Conservation (phyloP, 1,139 yeast species). For the Candida labiduridarum region DNA sequence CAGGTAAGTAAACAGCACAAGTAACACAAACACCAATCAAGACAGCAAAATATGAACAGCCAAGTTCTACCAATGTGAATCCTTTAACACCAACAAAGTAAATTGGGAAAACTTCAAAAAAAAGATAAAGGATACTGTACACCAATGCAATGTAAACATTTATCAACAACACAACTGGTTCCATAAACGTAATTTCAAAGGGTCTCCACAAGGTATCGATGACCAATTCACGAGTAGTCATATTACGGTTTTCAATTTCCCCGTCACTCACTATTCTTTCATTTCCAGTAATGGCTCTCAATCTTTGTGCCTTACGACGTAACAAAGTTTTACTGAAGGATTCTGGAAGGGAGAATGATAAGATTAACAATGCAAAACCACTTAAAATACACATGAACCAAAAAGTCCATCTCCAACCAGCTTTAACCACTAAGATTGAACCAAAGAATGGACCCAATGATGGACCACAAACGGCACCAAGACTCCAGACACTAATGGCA, state of each 20-base stretch:
- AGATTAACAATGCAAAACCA: slow-evolving; percentile 32
- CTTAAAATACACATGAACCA: slow-evolving; percentile 45
- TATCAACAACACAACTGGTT: slow-evolving; percentile 36
- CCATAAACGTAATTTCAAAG: slow-evolving; percentile 30
- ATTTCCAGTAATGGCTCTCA: slow-evolving; percentile 49
- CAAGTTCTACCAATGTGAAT: slow-evolving; percentile 30
- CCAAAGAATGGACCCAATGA: slow-evolving; percentile 38
- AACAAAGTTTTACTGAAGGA: slow-evolving; percentile 50
- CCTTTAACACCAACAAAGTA: slow-evolving; percentile 25
- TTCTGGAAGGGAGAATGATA: slow-evolving; percentile 50
- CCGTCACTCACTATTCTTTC: slow-evolving; percentile 42
- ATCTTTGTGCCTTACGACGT: slow-evolving; percentile 46
- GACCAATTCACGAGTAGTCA: slow-evolving; percentile 25
- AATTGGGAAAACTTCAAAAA: slow-evolving; percentile 40
- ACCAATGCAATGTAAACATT: slow-evolving; percentile 33
- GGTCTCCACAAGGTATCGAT: slow-evolving; percentile 33
- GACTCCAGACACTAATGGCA: slow-evolving; percentile 32
- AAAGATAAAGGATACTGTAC: slow-evolving; percentile 33
- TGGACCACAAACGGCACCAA: slow-evolving; percentile 37
- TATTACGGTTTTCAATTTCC: slow-evolving; percentile 38
- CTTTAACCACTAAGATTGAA: slow-evolving; percentile 24
- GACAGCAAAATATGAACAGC: slow-evolving; percentile 25
- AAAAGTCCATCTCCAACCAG: slow-evolving; percentile 48
- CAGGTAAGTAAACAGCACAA: slow-evolving; percentile 23
- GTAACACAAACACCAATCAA: slow-evolving; percentile 24